Percentiles rank a stretch among this genome's conserved stretches.
phyloP scores from a whole-genome alignment of 768 basidiomycete genomes.

The Trametes cinnabarina region DNA sequence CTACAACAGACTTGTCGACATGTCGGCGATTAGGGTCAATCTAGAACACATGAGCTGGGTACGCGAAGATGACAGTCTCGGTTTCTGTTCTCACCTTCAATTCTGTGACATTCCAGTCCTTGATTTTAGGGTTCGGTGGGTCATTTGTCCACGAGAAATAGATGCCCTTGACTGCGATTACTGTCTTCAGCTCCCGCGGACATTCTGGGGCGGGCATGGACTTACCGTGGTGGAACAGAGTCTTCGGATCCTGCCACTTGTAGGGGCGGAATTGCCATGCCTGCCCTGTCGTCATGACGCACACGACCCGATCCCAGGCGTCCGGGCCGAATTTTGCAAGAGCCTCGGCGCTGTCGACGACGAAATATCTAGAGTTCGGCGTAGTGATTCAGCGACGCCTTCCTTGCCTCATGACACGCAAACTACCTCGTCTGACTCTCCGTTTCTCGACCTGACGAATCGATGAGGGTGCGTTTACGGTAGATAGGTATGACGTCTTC shows the following conservation, averaged over 20 bases:
- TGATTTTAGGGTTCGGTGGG: constrained; percentile 81
- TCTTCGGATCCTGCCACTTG: constrained; percentile 92
- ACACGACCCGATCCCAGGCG: constrained; percentile 95
- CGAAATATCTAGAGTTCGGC: constrained; percentile 54
- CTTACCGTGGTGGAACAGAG: constrained; percentile 90
- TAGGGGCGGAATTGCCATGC: constrained; percentile 98
- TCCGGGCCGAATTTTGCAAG: constrained; percentile 89
- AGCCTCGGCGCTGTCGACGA: constrained; percentile 92
- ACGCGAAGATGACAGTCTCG: too few relatives aligned
- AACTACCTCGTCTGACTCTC: constrained; percentile 38
- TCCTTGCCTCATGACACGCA: neutral
- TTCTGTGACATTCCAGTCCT: constrained; percentile 97
- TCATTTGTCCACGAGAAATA: constrained; percentile 96
- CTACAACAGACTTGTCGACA: constrained; percentile 91
- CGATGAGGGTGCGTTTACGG: constrained; percentile 73
- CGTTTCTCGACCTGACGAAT: constrained; percentile 60
- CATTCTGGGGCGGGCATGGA: neutral
- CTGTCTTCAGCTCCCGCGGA: neutral
- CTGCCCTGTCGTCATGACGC: constrained; percentile 97
- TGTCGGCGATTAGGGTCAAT: constrained; percentile 89
- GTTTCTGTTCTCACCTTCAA: constrained; percentile 71
- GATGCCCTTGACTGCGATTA: constrained; percentile 79
- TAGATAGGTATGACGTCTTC: constrained; percentile 90
- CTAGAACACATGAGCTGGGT: constrained; percentile 43
- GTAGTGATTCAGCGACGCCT: neutral